Percentiles rank a stretch among this genome's conserved stretches.
Conservation (phyloP, 345 rosid genomes). For the Triadica sebifera region DNA sequence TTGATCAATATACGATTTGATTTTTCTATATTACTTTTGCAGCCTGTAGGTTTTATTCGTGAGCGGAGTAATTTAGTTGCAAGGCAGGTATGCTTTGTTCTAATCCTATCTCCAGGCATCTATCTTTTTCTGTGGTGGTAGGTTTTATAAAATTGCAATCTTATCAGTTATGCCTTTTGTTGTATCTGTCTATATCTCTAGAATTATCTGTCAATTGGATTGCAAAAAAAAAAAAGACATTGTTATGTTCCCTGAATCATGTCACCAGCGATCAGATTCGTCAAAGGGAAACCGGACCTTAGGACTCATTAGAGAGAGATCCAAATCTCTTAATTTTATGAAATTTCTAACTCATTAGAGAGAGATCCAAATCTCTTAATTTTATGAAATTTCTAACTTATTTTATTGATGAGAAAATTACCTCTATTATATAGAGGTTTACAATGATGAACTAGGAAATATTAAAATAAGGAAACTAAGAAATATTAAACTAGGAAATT, state of each 20-base stretch:
- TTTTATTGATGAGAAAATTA: too few relatives aligned
- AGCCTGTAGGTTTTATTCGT: conserved; percentile 90
- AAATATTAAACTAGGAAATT: too few relatives aligned
- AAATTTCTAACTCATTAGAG: too few relatives aligned
- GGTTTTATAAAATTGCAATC: neutral
- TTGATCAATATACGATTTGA: neutral
- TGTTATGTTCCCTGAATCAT: neutral
- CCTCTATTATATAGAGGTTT: too few relatives aligned
- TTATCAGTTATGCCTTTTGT: neutral
- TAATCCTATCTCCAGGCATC: neutral
- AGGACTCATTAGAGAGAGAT: too few relatives aligned
- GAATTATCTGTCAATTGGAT: neutral
- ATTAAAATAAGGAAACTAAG: too few relatives aligned
- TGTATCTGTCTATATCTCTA: neutral
- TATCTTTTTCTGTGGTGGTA: neutral
- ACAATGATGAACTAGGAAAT: too few relatives aligned
- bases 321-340: too few relatives aligned
- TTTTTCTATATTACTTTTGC: too few relatives aligned
- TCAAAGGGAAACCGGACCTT: too few relatives aligned
- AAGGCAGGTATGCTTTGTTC: conserved; percentile 51
- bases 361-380: too few relatives aligned
- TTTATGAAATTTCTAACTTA: too few relatives aligned
- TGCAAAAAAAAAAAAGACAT: neutral
- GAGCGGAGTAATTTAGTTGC: conserved; percentile 75
- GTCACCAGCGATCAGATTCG: neutral